phyloP scores from a whole-genome alignment of 345 rosid genomes.

The Populus deltoides region DNA sequence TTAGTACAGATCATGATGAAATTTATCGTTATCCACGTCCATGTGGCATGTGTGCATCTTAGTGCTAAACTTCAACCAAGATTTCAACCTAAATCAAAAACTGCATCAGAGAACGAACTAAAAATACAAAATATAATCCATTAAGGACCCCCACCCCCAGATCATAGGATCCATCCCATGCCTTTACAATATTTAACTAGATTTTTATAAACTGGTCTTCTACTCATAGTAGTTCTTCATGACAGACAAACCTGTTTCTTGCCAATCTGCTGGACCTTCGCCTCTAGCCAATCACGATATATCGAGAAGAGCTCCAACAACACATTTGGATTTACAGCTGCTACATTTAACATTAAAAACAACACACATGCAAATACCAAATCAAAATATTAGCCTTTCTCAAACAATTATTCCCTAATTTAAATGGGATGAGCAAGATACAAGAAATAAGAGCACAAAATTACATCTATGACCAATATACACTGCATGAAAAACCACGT shows the following conservation, averaged over 20 bases:
- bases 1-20: neutral
- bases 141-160: neutral
- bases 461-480: neutral
- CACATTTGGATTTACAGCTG: conserved; percentile 70
- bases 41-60: neutral
- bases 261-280: conserved; percentile 56
- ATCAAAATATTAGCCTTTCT: neutral
- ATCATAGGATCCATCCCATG: neutral
- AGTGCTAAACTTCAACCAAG: conserved; percentile 10
- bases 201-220: neutral
- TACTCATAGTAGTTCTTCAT: neutral
- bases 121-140: neutral
- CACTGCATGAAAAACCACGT: neutral
- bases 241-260: conserved; percentile 58
- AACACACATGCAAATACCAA: neutral
- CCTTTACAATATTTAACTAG: neutral
- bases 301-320: conserved; percentile 77
- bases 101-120: neutral
- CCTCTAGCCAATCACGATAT: conserved; percentile 79
- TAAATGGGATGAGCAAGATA: neutral
- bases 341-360: conserved; percentile 30
- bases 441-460: neutral
- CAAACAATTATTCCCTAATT: neutral
- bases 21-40: neutral
- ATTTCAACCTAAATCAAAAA: conserved; percentile 9